Percentiles rank a stretch among this genome's conserved stretches.
Conservation (phyloP, 73 alveolate genomes). For the Paramecium primaurelia region DNA sequence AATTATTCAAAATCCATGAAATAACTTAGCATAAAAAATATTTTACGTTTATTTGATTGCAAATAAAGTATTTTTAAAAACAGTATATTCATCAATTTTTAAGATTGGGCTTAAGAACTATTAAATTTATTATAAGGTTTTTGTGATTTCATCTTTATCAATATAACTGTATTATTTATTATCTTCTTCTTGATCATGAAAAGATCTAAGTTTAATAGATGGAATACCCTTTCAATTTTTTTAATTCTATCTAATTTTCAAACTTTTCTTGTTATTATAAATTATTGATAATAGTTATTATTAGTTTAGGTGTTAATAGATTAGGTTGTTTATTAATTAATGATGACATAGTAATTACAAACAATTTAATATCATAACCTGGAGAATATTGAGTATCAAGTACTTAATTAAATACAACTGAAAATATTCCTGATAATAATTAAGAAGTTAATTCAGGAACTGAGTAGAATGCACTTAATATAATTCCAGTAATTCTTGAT, state of each 20-base stretch:
- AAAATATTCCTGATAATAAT: not conserved
- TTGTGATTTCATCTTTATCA: not conserved
- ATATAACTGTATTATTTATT: not conserved
- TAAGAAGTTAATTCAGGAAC: not conserved
- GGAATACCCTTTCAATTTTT: not conserved
- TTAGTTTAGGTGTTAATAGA: not conserved
- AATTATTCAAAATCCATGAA: not conserved
- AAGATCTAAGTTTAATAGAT: not conserved
- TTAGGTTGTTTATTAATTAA: not conserved
- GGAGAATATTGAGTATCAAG: not conserved
- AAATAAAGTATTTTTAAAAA: not conserved
- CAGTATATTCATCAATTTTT: not conserved
- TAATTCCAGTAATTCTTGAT: constrained; percentile 33
- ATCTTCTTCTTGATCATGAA: constrained; percentile 13
- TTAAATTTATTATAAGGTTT: not conserved
- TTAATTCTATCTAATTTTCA: not conserved
- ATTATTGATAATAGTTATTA: not conserved
- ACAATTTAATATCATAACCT: constrained; percentile 45
- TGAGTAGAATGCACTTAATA: constrained; percentile 16
- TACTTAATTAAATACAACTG: not conserved
- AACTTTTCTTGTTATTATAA: not conserved
- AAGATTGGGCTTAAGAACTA: not conserved
- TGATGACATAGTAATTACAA: not conserved
- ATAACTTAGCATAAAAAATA: not conserved
- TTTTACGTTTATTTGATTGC: not conserved